Percentiles rank a stretch among this genome's conserved stretches.
Conservation (phyloP, 345 rosid genomes). For the Citrus reticulata region DNA sequence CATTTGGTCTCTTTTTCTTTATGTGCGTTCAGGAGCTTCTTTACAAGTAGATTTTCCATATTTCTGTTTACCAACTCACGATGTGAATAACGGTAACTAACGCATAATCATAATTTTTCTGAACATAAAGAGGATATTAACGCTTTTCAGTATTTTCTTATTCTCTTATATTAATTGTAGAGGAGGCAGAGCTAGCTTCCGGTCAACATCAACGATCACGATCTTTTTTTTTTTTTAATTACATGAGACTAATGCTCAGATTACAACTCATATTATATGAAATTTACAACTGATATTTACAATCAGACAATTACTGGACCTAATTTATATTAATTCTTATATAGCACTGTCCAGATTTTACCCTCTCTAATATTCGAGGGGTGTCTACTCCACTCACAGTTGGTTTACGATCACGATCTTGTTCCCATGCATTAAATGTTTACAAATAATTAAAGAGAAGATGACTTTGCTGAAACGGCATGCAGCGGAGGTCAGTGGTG, state of each 20-base stretch:
- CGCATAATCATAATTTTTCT: background rate
- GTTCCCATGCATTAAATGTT: slow-evolving; percentile 76
- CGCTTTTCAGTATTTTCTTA: background rate
- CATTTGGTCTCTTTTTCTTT: background rate
- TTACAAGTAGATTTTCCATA: background rate
- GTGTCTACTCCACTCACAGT: no score
- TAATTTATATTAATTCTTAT: no score
- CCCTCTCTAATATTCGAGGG: no score
- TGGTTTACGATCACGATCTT: slow-evolving; percentile 52
- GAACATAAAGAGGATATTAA: background rate
- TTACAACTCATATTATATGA: no score
- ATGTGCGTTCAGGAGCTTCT: background rate
- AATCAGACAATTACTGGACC: no score
- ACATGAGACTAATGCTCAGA: no score
- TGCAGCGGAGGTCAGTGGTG: background rate
- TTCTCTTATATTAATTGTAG: slow-evolving; percentile 2
- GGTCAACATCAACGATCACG: slow-evolving; percentile 67
- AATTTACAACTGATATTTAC: no score
- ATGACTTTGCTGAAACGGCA: slow-evolving; percentile 46
- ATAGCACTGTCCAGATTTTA: no score
- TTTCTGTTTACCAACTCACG: background rate
- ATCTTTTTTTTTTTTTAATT: slow-evolving; percentile 20
- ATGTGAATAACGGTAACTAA: background rate
- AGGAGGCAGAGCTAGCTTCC: slow-evolving; percentile 61
- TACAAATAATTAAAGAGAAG: slow-evolving; percentile 49